These are phyloP conservation scores for Zea luxurians DNA, from an alignment of 176 grass and related monocot species.

Conservation along the genomic window DNA sequence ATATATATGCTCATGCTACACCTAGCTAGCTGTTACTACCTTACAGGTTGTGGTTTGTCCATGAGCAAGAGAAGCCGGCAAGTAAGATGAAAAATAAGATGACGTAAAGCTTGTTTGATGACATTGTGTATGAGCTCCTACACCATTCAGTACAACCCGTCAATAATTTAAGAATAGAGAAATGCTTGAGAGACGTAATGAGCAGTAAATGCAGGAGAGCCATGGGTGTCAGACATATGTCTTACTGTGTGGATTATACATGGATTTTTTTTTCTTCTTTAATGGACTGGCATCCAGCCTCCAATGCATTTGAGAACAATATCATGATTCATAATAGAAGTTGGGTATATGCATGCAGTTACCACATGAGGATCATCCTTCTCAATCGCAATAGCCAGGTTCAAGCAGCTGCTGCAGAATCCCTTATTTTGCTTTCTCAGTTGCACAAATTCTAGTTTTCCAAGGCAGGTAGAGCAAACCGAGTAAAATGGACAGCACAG, in stretches of 20 bases:
- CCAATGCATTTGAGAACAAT: neutral
- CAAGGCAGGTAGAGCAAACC: conserved; percentile 57
- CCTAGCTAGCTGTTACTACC: neutral
- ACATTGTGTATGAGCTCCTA: neutral
- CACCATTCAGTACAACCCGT: neutral
- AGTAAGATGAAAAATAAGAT: neutral
- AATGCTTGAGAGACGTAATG: neutral
- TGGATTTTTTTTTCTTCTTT: neutral
- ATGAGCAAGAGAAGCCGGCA: neutral
- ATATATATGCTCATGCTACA: neutral
- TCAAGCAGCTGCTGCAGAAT: conserved; percentile 71
- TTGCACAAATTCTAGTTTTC: conserved; percentile 60
- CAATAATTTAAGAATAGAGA: neutral
- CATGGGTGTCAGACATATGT: neutral
- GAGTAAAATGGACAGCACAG: conserved; percentile 72
- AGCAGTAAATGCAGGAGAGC: neutral
- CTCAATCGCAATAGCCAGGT: conserved; percentile 46
- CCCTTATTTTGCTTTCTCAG: conserved; percentile 58
- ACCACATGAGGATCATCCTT: conserved; percentile 52
- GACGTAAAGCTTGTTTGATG: neutral
- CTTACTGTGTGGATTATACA: neutral
- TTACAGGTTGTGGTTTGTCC: neutral
- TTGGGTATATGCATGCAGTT: conserved; percentile 31
- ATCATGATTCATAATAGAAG: conserved; percentile 24
- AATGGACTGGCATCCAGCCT: neutral